Evolutionary conservation across 2,329 filamentous ascomycete species (phyloP).

Genomic region (Aspergillus latus): DNA sequence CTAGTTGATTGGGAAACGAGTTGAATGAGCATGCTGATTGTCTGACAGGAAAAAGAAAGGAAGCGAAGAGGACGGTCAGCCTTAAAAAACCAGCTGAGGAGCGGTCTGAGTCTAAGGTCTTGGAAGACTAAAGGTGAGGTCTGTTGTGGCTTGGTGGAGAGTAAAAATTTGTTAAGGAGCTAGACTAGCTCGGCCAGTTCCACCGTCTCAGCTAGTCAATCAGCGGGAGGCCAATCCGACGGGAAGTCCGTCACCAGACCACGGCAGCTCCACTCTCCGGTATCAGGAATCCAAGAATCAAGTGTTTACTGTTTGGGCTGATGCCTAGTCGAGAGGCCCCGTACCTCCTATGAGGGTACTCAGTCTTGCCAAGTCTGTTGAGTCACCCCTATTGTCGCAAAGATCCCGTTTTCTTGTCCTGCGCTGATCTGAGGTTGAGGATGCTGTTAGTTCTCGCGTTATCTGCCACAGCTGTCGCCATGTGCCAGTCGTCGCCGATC

Average conservation of each 20-base stretch:
- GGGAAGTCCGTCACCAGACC: slow-evolving; percentile 1
- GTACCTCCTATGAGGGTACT: too few species aligned
- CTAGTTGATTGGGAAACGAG: slow-evolving; percentile 17
- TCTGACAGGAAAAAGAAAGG: slow-evolving; percentile 5
- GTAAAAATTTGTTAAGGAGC: slow-evolving; percentile 17
- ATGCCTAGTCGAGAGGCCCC: not conserved
- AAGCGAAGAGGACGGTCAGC: slow-evolving; percentile 5
- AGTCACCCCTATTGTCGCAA: too few species aligned
- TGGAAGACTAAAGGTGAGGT: slow-evolving; percentile 17
- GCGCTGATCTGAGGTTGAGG: too few species aligned
- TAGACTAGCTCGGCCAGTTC: slow-evolving; percentile 8
- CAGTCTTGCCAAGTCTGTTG: too few species aligned
- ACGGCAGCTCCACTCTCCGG: not conserved
- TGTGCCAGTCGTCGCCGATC: slow-evolving; percentile 9
- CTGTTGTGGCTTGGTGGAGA: slow-evolving; percentile 12
- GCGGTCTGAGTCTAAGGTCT: slow-evolving; percentile 1
- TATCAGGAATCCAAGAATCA: not conserved
- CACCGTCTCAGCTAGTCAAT: not conserved
- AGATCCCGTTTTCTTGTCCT: too few species aligned
- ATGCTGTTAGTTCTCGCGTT: not conserved
- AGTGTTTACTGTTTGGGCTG: not conserved
- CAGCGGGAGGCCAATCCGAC: not conserved
- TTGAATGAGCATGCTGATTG: slow-evolving; percentile 15
- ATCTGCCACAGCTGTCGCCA: slow-evolving; percentile 8
- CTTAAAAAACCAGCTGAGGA: slow-evolving; percentile 11